These are phyloP conservation scores for Spinacia oleracea DNA, from an alignment of 179 eudicot genomes.

Conservation along the genomic window DNA sequence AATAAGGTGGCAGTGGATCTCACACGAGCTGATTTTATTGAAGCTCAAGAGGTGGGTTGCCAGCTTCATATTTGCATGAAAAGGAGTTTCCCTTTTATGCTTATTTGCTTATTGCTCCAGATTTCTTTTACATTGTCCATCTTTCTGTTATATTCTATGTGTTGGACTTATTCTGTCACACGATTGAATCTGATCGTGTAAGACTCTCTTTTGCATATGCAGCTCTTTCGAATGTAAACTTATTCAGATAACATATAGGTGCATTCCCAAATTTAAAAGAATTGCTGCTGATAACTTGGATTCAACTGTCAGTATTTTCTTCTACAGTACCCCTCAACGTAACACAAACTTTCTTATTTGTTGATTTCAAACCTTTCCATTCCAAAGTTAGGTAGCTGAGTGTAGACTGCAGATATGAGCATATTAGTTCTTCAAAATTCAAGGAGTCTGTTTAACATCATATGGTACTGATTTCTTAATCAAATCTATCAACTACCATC, in stretches of 20 bases:
- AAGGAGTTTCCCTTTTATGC: not conserved
- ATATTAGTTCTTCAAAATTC: not conserved
- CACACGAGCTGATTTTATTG: conserved; percentile 86
- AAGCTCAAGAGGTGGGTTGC: conserved; percentile 87
- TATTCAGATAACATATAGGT: not conserved
- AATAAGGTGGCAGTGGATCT: conserved; percentile 96
- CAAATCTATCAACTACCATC: not conserved
- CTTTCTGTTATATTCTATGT: not conserved
- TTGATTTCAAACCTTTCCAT: not conserved
- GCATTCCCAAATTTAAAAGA: not conserved
- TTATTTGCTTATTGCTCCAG: conserved; percentile 9
- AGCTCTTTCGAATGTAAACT: not conserved
- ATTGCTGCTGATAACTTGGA: not conserved
- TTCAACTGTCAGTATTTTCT: no score
- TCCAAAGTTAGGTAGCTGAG: not conserved
- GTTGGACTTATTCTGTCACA: not conserved
- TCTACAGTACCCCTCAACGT: not conserved
- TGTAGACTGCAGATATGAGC: not conserved
- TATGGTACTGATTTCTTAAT: not conserved
- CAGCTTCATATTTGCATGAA: conserved; percentile 7
- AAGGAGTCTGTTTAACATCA: not conserved
- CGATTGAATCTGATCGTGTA: not conserved
- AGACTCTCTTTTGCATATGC: not conserved
- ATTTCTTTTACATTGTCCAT: not conserved
- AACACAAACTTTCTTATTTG: no score